Evolutionary conservation across 2,329 filamentous ascomycete species (phyloP).

Genomic region (Colletotrichum tabaci): DNA sequence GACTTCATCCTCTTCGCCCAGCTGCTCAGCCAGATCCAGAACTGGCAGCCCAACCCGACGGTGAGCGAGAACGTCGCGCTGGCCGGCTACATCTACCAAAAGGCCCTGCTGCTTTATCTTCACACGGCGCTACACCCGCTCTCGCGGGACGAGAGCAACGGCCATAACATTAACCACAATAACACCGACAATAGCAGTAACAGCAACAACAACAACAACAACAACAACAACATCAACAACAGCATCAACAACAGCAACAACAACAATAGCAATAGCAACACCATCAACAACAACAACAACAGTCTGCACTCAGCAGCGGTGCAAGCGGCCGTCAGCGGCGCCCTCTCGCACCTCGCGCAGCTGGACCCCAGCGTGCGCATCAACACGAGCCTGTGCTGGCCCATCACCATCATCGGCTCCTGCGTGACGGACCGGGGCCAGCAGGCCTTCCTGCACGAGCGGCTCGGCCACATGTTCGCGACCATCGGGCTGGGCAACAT

Average conservation of each 20-base stretch:
- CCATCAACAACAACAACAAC: background rate
- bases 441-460: constrained; percentile 52
- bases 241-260: too few species aligned
- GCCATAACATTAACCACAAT: too few species aligned
- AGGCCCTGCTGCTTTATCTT: constrained; percentile 61
- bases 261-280: too few species aligned
- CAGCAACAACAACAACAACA: too few species aligned
- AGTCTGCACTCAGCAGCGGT: constrained; percentile 2
- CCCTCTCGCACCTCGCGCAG: constrained; percentile 50
- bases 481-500: constrained; percentile 63
- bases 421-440: constrained; percentile 53
- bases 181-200: too few species aligned
- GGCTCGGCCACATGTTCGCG: constrained; percentile 53
- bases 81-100: constrained; percentile 60
- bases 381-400: constrained; percentile 59
- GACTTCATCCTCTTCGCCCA: constrained; percentile 60
- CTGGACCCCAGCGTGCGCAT: constrained; percentile 52
- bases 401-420: constrained; percentile 55
- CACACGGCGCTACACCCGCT: constrained; percentile 40
- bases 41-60: constrained; percentile 54
- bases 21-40: constrained; percentile 58
- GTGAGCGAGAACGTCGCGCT: constrained; percentile 56
- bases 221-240: too few species aligned
- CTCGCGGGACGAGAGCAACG: background rate
- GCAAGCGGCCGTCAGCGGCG: constrained; percentile 48